Percentiles rank a stretch among this genome's conserved stretches.
These are phyloP conservation scores for Penicillium alfredii DNA, from an alignment of 495 filamentous ascomycete species.

Conservation along the genomic window DNA sequence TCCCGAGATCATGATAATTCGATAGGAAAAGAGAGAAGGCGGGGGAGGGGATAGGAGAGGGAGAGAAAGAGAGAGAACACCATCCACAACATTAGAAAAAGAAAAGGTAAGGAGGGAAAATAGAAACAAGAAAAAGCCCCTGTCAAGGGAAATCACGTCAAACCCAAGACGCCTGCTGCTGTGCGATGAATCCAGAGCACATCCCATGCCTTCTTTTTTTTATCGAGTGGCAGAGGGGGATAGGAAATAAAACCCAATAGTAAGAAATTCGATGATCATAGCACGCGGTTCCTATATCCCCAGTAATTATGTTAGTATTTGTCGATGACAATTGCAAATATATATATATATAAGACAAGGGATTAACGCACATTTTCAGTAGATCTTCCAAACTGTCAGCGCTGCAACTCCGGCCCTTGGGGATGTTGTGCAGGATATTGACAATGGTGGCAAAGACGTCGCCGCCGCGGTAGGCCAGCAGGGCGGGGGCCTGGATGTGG, in stretches of 20 bases:
- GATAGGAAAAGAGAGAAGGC: background rate
- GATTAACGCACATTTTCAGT: conserved; percentile 52
- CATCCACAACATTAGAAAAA: no score
- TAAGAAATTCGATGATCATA: conserved; percentile 18
- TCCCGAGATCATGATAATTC: no score
- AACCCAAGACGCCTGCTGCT: conserved; percentile 13
- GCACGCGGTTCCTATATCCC: conserved; percentile 25
- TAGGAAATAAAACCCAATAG: background rate
- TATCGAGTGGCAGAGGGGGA: conserved; percentile 2
- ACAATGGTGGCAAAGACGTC: conserved; percentile 89
- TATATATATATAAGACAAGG: no score
- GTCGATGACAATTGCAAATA: no score
- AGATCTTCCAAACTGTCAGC: conserved; percentile 54
- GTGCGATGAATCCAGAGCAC: no score
- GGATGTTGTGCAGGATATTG: conserved; percentile 79
- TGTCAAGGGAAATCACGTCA: conserved; percentile 1
- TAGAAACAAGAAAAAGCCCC: conserved; percentile 4
- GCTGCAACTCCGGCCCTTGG: conserved; percentile 55
- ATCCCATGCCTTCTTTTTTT: no score
- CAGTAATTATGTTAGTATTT: conserved; percentile 3
- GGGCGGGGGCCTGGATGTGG: conserved; percentile 76
- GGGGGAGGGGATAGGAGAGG: background rate
- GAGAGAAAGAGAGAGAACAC: conserved; percentile 3
- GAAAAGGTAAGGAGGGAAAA: background rate
- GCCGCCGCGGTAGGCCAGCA: conserved; percentile 82